Evolutionary conservation across 805 yeast species (phyloP), one percentile per base, ranked within the genome.

Genomic region (Barnettozyma vustinii): DNA sequence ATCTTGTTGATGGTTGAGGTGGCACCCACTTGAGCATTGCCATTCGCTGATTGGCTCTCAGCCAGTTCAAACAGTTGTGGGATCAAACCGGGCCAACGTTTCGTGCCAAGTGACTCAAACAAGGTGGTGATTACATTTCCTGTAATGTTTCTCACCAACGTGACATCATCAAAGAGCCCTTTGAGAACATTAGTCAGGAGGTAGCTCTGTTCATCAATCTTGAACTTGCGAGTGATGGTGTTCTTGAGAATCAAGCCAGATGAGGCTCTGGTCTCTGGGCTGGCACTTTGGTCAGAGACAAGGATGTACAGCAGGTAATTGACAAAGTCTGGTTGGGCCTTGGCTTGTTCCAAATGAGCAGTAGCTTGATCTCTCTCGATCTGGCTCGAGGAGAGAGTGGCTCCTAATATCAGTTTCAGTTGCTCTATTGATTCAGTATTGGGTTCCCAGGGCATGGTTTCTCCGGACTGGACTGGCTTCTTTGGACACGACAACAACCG

Each of bases 231-330:
- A 36, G 79, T 58, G n/a, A 90, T 68, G 52, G 78, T 78, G 66
- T 91, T 92, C 63, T 94, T 92, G 65, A 94, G 75, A 59, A 83
- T 73, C 51, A 91, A 67, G 9, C 98, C 99, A 1, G 97, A 92
- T 0, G 96, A 83, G 1, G 96, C 96, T 46, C 97, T 75, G 9
- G 82, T 74, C 39, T 80, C 81, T 0, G 80, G 66, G n/a, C 69
- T 67, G 25, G 68, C 57, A 9, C 76, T 69, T 10, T 63, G 62
- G 18, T 73, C 69, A 40, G 82, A 83, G 18, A 87, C 78, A 37
- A 94, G 72, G 41, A 91, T 75, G 58, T 79, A 80, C 35, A 87
- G 74, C 26, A 92, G 71, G 65, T 92, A 92, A 64, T 87, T 87
- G 57, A 85, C 85, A 56, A 89, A 79, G 64, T 90, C 95, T 0